These are phyloP conservation scores for Phialophora verrucosa DNA, from an alignment of 2,329 filamentous ascomycete species.

Conservation along the genomic window DNA sequence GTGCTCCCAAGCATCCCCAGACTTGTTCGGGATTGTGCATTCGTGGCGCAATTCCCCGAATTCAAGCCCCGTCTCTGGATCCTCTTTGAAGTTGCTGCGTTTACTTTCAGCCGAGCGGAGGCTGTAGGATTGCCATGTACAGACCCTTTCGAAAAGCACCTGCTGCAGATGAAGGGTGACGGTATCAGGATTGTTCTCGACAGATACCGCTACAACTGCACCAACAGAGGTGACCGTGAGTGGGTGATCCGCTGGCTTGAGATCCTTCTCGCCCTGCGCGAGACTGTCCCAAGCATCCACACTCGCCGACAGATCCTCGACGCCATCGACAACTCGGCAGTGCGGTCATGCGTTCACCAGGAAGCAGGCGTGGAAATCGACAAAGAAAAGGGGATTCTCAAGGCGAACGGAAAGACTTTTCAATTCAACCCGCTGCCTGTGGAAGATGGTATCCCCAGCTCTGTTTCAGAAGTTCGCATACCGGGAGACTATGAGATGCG, in stretches of 20 bases:
- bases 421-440: constrained; percentile 6
- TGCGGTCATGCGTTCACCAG: constrained; percentile 11
- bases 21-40: constrained; percentile 8
- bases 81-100: constrained; percentile 3
- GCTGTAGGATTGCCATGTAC: constrained; percentile 5
- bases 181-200: constrained; percentile 6
- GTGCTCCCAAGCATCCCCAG: not conserved
- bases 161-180: constrained; percentile 8
- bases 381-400: constrained; percentile 2
- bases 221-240: not conserved
- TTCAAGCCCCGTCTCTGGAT: constrained; percentile 11
- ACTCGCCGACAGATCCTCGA: constrained; percentile 5
- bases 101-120: constrained; percentile 3
- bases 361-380: constrained; percentile 3
- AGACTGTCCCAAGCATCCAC: constrained; percentile 7
- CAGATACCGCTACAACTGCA: not conserved
- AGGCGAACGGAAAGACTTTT: constrained; percentile 1
- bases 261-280: constrained; percentile 7
- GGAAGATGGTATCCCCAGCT: not conserved
- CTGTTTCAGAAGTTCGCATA: not conserved
- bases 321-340: constrained; percentile 4
- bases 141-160: constrained; percentile 8
- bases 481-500: not conserved
- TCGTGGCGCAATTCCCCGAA: not conserved
- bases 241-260: not conserved